These are phyloP conservation scores for Metschnikowia reukaufii DNA, from an alignment of 805 yeast species.

Conservation along the genomic window DNA sequence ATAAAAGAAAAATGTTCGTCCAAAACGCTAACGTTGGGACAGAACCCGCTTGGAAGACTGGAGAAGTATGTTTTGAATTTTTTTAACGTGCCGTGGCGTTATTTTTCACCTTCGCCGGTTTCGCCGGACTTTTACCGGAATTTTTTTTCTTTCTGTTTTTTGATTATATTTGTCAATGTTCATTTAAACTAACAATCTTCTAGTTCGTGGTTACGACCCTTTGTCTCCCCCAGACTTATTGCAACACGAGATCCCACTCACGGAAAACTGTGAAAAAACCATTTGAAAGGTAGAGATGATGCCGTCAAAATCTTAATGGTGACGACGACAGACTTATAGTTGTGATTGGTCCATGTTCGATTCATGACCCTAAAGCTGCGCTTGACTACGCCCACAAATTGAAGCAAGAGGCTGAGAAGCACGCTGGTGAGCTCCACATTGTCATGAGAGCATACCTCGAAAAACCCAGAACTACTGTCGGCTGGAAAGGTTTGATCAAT, in stretches of 20 bases:
- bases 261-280: constrained; percentile 52
- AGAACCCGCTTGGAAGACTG: constrained; percentile 61
- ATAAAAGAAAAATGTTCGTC: constrained; percentile 62
- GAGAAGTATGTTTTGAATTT: constrained; percentile 41
- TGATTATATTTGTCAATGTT: not conserved
- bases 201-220: constrained; percentile 84
- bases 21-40: constrained; percentile 85
- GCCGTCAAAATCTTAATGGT: constrained; percentile 73
- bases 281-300: constrained; percentile 77
- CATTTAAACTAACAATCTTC: not conserved
- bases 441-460: constrained; percentile 98
- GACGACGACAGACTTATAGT: constrained; percentile 82
- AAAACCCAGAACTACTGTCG: constrained; percentile 98
- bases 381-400: constrained; percentile 79
- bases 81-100: not conserved
- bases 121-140: too few species aligned
- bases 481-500: constrained; percentile 97
- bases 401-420: constrained; percentile 64
- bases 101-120: not conserved
- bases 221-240: constrained; percentile 88
- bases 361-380: constrained; percentile 89
- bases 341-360: constrained; percentile 95
- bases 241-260: constrained; percentile 79
- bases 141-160: not conserved
- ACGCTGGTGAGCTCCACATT: constrained; percentile 72